Evolutionary conservation across 257 asterid species (phyloP).

Genomic region (Capsicum baccatum): DNA sequence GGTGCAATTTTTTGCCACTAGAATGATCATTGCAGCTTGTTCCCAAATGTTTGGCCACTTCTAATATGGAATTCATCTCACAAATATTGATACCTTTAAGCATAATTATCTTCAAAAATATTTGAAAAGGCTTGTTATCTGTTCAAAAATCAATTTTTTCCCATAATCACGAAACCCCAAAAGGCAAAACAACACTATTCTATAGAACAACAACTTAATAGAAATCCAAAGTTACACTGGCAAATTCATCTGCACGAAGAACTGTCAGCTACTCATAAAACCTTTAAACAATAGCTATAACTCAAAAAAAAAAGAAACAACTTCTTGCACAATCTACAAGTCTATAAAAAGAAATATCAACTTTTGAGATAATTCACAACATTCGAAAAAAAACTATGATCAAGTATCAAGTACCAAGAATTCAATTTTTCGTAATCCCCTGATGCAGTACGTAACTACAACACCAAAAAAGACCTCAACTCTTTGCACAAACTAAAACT

Average conservation of each 20-base stretch:
- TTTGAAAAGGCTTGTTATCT: no score
- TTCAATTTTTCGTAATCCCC: slow-evolving; percentile 9
- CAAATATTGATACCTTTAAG: no score
- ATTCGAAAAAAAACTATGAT: slow-evolving; percentile 22
- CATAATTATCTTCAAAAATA: no score
- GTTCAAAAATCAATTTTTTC: slow-evolving; percentile 23
- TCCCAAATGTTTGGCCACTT: no score
- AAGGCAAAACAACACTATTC: slow-evolving; percentile 35
- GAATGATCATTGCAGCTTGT: no score
- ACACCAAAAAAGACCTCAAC: slow-evolving; percentile 32
- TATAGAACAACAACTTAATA: slow-evolving; percentile 28
- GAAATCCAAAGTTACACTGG: neutral
- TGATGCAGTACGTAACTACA: slow-evolving; percentile 8
- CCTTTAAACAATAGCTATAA: neutral
- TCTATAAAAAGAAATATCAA: slow-evolving; percentile 24
- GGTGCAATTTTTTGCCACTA: no score
- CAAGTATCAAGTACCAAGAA: slow-evolving; percentile 11
- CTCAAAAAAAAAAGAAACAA: slow-evolving; percentile 7
- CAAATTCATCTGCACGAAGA: neutral
- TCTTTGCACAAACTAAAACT: neutral
- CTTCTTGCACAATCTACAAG: slow-evolving; percentile 33
- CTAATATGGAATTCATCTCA: no score
- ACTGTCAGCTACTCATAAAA: neutral
- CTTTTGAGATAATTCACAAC: slow-evolving; percentile 32
- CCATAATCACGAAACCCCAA: slow-evolving; percentile 35